Evolutionary conservation across 805 yeast genomes (phyloP).

Genomic region (Saccharomyces cerevisiae): DNA sequence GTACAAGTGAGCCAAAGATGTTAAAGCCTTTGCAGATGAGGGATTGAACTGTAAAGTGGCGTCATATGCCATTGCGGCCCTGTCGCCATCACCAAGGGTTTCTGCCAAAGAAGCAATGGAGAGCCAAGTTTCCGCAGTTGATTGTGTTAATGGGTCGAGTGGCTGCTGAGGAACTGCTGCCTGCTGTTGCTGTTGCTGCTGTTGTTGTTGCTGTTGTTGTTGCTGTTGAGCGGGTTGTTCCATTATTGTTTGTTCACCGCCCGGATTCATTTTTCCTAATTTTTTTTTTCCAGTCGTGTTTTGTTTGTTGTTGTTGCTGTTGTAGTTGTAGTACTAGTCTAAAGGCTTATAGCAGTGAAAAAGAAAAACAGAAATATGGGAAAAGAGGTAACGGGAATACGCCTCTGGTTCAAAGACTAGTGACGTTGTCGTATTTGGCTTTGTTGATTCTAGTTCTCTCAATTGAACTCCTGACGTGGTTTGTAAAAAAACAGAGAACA

Average conservation of each 20-base stretch:
- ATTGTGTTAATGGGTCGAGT: conserved; percentile 34
- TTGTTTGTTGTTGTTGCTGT: neutral
- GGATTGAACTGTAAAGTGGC: conserved; percentile 81
- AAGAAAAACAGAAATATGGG: neutral
- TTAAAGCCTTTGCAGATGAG: conserved; percentile 74
- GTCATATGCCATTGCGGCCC: conserved; percentile 84
- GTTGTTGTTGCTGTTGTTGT: neutral
- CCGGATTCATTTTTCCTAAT: neutral
- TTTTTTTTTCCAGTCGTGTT: neutral
- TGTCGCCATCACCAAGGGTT: conserved; percentile 76
- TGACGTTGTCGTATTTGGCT: neutral
- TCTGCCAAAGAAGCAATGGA: conserved; percentile 88
- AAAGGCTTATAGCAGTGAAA: neutral
- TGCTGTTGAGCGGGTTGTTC: conserved; percentile 1
- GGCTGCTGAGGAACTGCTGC: conserved; percentile 17
- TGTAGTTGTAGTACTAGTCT: neutral
- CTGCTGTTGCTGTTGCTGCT: neutral
- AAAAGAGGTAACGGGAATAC: neutral
- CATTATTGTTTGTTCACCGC: neutral
- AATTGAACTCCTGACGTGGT: neutral
- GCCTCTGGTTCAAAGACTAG: neutral
- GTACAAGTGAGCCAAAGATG: conserved; percentile 80
- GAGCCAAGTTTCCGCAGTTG: conserved; percentile 79
- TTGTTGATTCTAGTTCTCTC: neutral
- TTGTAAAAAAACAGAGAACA: neutral